A percentile compares a stretch with the other conserved stretches of the same genome.
These are phyloP conservation scores for Coemansia pectinata DNA, from an alignment of 192 early-diverging fungal genomes.

Conservation along the genomic window DNA sequence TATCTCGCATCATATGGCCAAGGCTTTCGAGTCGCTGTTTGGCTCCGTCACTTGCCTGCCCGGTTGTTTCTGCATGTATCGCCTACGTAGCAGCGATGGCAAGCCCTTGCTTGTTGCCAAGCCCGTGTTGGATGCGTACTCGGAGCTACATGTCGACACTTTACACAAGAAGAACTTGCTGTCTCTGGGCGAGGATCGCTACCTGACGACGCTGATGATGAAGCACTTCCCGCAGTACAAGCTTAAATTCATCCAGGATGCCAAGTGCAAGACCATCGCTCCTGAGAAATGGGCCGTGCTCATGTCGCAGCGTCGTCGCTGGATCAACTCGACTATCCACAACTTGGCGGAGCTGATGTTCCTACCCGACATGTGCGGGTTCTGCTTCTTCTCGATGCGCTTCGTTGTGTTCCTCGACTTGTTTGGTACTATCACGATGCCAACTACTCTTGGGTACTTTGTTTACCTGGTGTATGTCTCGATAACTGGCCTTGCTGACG, in stretches of 20 bases:
- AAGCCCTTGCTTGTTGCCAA: constrained; percentile 82
- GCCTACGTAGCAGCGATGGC: constrained; percentile 61
- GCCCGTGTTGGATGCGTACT: constrained; percentile 83
- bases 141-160: constrained; percentile 90
- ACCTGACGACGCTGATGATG: too few relatives aligned
- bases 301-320: constrained; percentile 93
- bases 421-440: constrained; percentile 77
- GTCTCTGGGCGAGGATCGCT: constrained; percentile 62
- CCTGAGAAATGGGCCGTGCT: constrained; percentile 89
- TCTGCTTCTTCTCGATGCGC: constrained; percentile 98
- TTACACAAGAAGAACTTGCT: constrained; percentile 98
- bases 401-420: constrained; percentile 96
- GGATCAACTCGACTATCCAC: constrained; percentile 92
- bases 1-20: constrained; percentile 90
- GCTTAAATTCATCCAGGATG: constrained; percentile 89
- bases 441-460: constrained; percentile 82
- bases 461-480: constrained; percentile 75
- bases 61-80: constrained; percentile 68
- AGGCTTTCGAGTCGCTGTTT: too few relatives aligned
- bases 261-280: constrained; percentile 85
- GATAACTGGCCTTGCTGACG: constrained; percentile 44
- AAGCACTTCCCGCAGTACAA: constrained; percentile 36
- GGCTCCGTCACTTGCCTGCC: too few relatives aligned
- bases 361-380: constrained; percentile 87
- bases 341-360: constrained; percentile 69